Evolutionary conservation across 345 rosid species (phyloP).

Genomic region (Eutrema japonicum): DNA sequence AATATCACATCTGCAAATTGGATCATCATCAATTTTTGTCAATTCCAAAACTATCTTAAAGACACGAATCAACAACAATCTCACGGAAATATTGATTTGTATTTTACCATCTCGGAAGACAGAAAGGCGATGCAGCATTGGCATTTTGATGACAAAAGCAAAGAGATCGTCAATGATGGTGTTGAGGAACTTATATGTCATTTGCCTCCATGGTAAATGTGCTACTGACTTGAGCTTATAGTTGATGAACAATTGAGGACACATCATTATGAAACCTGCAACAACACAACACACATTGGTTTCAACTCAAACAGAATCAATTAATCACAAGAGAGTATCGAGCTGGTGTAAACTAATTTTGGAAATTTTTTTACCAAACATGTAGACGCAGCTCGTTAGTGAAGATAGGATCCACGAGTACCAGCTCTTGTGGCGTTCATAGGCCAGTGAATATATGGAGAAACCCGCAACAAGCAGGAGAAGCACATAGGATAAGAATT

Average conservation of each 20-base stretch:
- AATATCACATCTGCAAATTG: conserved; percentile 80
- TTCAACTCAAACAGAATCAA: background rate
- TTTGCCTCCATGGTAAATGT: conserved; percentile 98
- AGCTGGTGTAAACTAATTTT: background rate
- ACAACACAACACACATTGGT: background rate
- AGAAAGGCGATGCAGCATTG: conserved; percentile 86
- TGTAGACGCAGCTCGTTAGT: conserved; percentile 96
- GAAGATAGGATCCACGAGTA: conserved; percentile 99
- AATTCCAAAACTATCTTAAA: background rate
- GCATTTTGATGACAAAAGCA: conserved; percentile 99
- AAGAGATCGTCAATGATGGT: conserved; percentile 97
- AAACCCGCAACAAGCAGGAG: conserved; percentile 84
- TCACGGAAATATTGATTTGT: conserved; percentile 8
- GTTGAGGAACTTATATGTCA: conserved; percentile 98
- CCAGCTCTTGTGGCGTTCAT: conserved; percentile 98
- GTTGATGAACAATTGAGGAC: conserved; percentile 96
- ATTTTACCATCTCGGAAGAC: conserved; percentile 93
- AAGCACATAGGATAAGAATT: conserved; percentile 87
- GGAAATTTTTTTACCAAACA: conserved; percentile 70
- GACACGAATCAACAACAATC: background rate
- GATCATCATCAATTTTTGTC: conserved; percentile 5
- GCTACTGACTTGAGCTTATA: conserved; percentile 96
- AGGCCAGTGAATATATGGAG: conserved; percentile 81
- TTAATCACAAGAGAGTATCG: conserved; percentile 1
- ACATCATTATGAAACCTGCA: conserved; percentile 98